Conservation (phyloP, 352 stramenopile species). For the Phytophthora pistaciae region DNA sequence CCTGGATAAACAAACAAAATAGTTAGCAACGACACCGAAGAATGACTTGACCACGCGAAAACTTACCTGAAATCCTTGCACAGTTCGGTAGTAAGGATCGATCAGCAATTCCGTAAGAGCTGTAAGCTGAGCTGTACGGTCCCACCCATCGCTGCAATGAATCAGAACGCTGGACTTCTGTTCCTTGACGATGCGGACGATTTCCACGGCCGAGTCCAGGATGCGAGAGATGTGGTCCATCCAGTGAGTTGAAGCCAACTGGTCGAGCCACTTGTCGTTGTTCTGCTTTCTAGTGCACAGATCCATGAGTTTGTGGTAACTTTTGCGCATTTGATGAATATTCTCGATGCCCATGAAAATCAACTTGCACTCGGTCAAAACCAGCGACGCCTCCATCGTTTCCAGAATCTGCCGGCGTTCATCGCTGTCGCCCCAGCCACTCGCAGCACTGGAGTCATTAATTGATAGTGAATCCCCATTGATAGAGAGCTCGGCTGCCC, state of each 20-base stretch:
- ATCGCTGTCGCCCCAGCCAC: constrained; percentile 22
- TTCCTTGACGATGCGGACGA: constrained; percentile 81
- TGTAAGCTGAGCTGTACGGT: constrained; percentile 93
- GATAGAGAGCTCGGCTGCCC: constrained; percentile 7
- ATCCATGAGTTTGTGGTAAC: constrained; percentile 81
- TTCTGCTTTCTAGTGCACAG: constrained; percentile 70
- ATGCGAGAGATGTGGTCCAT: constrained; percentile 84
- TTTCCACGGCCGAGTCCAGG: constrained; percentile 84
- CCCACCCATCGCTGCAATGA: constrained; percentile 99
- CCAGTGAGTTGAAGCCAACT: constrained; percentile 78
- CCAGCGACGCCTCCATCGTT: constrained; percentile 56
- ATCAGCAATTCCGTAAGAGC: constrained; percentile 88
- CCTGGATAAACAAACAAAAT: constrained; percentile 39
- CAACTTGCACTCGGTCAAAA: constrained; percentile 85
- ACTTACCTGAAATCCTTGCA: constrained; percentile 58
- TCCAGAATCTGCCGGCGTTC: constrained; percentile 45
- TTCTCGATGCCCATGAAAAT: constrained; percentile 94
- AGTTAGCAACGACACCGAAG: neutral
- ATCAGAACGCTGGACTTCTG: constrained; percentile 95
- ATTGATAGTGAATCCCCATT: constrained; percentile 26
- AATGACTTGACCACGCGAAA: neutral
- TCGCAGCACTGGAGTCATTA: constrained; percentile 9
- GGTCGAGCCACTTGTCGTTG: constrained; percentile 86
- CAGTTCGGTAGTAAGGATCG: constrained; percentile 92
- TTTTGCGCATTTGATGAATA: constrained; percentile 93